Evolutionary conservation across 352 stramenopile species (phyloP).

Genomic region (Peronospora belbahrii): DNA sequence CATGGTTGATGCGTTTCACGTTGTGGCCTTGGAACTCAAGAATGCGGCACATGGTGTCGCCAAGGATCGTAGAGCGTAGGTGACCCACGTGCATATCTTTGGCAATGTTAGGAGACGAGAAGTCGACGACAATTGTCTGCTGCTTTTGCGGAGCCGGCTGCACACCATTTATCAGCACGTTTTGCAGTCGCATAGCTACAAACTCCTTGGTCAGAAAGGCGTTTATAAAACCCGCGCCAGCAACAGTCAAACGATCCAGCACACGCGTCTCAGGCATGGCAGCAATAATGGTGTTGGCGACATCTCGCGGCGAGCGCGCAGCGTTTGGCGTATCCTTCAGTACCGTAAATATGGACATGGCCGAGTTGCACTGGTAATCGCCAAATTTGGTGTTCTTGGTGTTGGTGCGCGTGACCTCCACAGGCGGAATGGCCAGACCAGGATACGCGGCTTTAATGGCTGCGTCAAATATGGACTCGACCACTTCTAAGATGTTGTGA

Average conservation of each 20-base stretch:
- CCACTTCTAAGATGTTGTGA: slow-evolving; percentile 66
- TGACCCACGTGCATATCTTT: slow-evolving; percentile 88
- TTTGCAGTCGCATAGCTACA: slow-evolving; percentile 56
- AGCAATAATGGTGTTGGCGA: slow-evolving; percentile 88
- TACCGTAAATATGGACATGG: slow-evolving; percentile 94
- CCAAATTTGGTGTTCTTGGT: slow-evolving; percentile 79
- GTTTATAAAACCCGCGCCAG: slow-evolving; percentile 97
- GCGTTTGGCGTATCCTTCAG: slow-evolving; percentile 88
- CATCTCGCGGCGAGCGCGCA: slow-evolving; percentile 65
- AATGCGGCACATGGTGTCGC: slow-evolving; percentile 80
- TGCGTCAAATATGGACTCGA: slow-evolving; percentile 68
- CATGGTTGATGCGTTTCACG: slow-evolving; percentile 80
- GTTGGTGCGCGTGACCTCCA: slow-evolving; percentile 68
- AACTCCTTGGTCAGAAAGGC: slow-evolving; percentile 87
- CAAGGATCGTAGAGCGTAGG: slow-evolving; percentile 89
- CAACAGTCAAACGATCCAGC: slow-evolving; percentile 88
- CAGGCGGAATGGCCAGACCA: slow-evolving; percentile 37
- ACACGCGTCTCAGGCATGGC: slow-evolving; percentile 74
- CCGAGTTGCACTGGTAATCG: slow-evolving; percentile 98
- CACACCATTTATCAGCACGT: slow-evolving; percentile 69
- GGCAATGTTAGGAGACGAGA: slow-evolving; percentile 83
- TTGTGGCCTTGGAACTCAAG: slow-evolving; percentile 83
- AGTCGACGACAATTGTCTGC: slow-evolving; percentile 72
- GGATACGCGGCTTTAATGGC: slow-evolving; percentile 69
- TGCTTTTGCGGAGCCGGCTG: slow-evolving; percentile 75